Conservation (phyloP, 495 filamentous ascomycete genomes). For the Podospora appendiculata region DNA sequence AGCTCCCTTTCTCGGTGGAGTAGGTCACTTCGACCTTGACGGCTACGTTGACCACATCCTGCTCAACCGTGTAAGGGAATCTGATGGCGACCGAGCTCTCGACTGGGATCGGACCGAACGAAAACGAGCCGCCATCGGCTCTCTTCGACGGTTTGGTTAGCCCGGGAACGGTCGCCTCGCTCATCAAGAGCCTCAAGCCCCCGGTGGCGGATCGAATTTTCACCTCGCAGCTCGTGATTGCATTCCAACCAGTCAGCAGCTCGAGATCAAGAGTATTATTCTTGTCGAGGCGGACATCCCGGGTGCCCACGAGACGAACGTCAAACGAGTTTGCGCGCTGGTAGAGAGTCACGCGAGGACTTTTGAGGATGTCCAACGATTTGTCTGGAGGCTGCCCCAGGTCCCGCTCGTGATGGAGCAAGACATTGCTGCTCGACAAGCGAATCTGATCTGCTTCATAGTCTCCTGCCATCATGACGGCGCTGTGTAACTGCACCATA, state of each 20-base stretch:
- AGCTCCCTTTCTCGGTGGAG: constrained; percentile 62
- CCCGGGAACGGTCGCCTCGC: constrained; percentile 53
- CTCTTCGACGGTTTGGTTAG: constrained; percentile 49
- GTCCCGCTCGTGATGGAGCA: constrained; percentile 55
- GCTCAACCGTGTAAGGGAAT: constrained; percentile 82
- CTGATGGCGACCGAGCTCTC: constrained; percentile 47
- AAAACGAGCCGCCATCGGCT: constrained; percentile 58
- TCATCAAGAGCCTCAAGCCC: constrained; percentile 74
- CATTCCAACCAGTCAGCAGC: constrained; percentile 68
- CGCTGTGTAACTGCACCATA: constrained; percentile 41
- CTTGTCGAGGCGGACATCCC: constrained; percentile 65
- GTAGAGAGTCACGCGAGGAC: constrained; percentile 37
- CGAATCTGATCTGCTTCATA: constrained; percentile 70
- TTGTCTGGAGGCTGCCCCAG: constrained; percentile 32
- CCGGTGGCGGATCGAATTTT: constrained; percentile 76
- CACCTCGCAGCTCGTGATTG: constrained; percentile 59
- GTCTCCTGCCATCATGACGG: constrained; percentile 60
- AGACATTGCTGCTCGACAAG: constrained; percentile 58
- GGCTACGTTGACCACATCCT: constrained; percentile 60
- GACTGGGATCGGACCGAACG: constrained; percentile 46
- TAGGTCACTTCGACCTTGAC: constrained; percentile 74
- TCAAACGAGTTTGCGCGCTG: constrained; percentile 42
- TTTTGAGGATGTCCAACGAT: constrained; percentile 30
- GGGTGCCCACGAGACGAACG: constrained; percentile 37
- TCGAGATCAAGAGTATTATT: constrained; percentile 68